Percentiles rank a stretch among this genome's conserved stretches.
Conservation (phyloP, 345 rosid genomes). For the Dipteronia sinensis region DNA sequence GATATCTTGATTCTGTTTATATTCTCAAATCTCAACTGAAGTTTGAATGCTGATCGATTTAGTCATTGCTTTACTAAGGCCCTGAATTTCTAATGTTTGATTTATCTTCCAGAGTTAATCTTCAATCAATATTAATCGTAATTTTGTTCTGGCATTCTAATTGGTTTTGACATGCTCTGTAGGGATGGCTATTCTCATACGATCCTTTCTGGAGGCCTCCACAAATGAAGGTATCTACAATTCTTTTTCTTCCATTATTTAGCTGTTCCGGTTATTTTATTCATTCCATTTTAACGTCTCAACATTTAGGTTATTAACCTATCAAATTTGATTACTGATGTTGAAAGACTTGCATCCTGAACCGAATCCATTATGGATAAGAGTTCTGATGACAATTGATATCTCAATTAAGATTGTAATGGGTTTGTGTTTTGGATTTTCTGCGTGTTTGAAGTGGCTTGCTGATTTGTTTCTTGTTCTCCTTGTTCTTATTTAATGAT, state of each 20-base stretch:
- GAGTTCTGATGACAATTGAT: background rate
- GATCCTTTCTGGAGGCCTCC: constrained; percentile 84
- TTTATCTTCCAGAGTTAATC: constrained; percentile 3
- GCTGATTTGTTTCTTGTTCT: too few relatives aligned
- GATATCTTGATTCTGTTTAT: background rate
- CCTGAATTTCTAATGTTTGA: background rate
- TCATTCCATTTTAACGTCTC: constrained; percentile 5
- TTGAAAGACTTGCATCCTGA: constrained; percentile 11
- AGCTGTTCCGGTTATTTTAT: background rate
- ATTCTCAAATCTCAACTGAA: background rate
- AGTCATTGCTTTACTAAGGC: background rate
- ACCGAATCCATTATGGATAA: background rate
- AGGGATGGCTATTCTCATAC: constrained; percentile 82
- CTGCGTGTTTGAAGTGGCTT: too few relatives aligned
- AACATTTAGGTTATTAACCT: background rate
- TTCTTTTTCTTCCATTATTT: constrained; percentile 10
- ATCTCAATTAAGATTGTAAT: background rate
- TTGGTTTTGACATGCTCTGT: constrained; percentile 13
- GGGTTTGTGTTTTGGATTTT: too few relatives aligned
- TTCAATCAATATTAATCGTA: background rate
- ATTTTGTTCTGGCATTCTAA: constrained; percentile 18
- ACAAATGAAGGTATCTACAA: constrained; percentile 62
- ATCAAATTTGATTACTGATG: constrained; percentile 1
- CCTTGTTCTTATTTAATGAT: too few relatives aligned
- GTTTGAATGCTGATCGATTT: background rate